Evolutionary conservation across 345 rosid genomes (phyloP).

Genomic region (Eucalyptus caleyi): DNA sequence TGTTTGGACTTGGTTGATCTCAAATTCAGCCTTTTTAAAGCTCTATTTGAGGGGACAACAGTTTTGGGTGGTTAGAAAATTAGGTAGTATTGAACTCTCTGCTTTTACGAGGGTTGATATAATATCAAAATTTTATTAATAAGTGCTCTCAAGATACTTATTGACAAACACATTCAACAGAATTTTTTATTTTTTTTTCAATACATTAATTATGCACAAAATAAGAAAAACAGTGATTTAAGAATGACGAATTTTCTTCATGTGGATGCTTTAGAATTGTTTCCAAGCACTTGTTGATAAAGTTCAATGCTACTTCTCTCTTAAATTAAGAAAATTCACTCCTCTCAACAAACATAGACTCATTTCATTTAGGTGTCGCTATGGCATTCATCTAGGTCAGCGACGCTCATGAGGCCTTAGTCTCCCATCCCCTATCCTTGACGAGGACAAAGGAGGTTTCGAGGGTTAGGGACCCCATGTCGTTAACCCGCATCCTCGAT

Average conservation of each 20-base stretch:
- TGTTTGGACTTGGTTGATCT: not conserved
- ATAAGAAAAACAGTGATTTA: not conserved
- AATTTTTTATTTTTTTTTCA: not conserved
- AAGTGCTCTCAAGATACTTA: not conserved
- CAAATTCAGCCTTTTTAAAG: not conserved
- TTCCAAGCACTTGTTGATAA: not conserved
- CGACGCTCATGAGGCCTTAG: not conserved
- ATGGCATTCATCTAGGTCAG: not conserved
- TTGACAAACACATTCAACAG: not conserved
- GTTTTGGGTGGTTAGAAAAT: not conserved
- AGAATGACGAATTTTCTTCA: not conserved
- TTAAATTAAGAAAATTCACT: not conserved
- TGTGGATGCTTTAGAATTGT: not conserved
- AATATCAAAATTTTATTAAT: not conserved
- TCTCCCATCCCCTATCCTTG: not conserved
- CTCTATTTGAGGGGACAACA: not conserved
- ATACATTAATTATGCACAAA: not conserved
- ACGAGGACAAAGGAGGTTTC: not conserved
- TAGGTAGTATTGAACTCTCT: not conserved
- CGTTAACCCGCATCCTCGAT: rapidly evolving
- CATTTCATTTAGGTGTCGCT: not conserved
- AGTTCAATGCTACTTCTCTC: not conserved
- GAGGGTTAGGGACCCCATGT: not conserved
- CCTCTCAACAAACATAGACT: not conserved
- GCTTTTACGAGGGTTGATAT: not conserved